Evolutionary conservation across 2,329 filamentous ascomycete genomes (phyloP).

Genomic region (Tolypocladium ophioglossoides): DNA sequence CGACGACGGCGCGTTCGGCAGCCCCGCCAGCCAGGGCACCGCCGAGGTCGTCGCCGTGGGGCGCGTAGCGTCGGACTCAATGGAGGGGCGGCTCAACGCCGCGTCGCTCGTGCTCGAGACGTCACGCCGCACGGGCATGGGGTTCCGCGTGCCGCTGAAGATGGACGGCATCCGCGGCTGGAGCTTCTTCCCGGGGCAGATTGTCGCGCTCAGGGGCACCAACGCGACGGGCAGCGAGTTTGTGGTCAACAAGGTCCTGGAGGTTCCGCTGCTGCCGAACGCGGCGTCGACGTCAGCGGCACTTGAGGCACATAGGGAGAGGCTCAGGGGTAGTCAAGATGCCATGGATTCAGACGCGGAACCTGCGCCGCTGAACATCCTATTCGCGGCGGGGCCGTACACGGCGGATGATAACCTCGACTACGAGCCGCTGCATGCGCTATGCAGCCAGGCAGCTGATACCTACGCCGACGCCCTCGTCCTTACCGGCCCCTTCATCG

Average conservation of each 20-base stretch:
- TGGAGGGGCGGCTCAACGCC: conserved; percentile 77
- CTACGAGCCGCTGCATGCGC: conserved; percentile 73
- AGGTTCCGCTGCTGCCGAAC: conserved; percentile 61
- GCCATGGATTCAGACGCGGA: conserved; percentile 42
- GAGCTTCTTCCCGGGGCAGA: conserved; percentile 89
- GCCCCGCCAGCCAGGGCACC: conserved; percentile 74
- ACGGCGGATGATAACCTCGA: conserved; percentile 87
- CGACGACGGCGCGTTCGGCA: conserved; percentile 75
- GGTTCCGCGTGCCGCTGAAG: conserved; percentile 70
- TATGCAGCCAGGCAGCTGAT: conserved; percentile 69
- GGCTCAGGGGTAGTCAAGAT: conserved; percentile 54
- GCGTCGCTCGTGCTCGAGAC: conserved; percentile 83
- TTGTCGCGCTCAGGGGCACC: conserved; percentile 76
- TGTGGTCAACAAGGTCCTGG: conserved; percentile 64
- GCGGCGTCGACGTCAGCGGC: conserved; percentile 59
- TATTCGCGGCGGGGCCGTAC: conserved; percentile 80
- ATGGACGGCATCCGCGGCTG: conserved; percentile 57
- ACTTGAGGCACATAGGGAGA: conserved; percentile 58
- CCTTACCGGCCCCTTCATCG: conserved; percentile 79
- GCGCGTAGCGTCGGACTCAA: conserved; percentile 77
- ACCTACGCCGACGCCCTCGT: conserved; percentile 69
- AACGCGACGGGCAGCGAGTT: conserved; percentile 84
- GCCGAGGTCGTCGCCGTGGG: conserved; percentile 84
- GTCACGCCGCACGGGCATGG: conserved; percentile 73
- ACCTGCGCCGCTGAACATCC: conserved; percentile 59